Evolutionary conservation across 805 yeast genomes (phyloP).

Genomic region (Metschnikowia colocasiae): DNA sequence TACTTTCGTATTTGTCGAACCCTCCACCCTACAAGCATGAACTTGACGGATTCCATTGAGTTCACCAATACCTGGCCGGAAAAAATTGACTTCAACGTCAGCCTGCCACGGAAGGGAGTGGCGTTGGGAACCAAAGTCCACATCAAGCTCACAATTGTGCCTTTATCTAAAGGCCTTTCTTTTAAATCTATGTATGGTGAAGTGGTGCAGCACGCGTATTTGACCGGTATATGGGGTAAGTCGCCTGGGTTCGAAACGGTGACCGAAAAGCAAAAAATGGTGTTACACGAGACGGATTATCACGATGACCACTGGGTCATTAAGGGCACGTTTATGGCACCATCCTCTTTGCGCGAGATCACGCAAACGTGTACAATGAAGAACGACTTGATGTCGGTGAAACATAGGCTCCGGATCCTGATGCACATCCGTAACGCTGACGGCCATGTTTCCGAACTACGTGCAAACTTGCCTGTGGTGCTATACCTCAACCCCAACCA

Average conservation of each 20-base stretch:
- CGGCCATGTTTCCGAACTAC: conserved; percentile 49
- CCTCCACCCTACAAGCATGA: conserved; percentile 37
- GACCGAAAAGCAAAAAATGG: conserved; percentile 24
- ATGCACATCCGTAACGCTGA: conserved; percentile 45
- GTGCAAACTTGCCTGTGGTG: conserved; percentile 48
- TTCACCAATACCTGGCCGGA: conserved; percentile 52
- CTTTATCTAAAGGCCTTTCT: conserved; percentile 43
- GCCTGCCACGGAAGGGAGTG: conserved; percentile 40
- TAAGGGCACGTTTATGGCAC: conserved; percentile 38
- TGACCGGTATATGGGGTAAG: conserved; percentile 28
- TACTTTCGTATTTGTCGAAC: conserved; percentile 45
- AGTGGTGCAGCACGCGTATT: conserved; percentile 37
- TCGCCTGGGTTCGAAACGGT: conserved; percentile 41
- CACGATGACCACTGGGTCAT: conserved; percentile 45
- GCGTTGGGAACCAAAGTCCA: conserved; percentile 46
- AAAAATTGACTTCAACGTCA: conserved; percentile 48
- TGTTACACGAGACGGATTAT: conserved; percentile 18
- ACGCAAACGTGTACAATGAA: conserved; percentile 43
- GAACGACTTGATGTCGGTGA: conserved; percentile 40
- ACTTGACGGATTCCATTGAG: conserved; percentile 41
- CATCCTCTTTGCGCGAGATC: conserved; percentile 36
- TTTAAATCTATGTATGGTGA: conserved; percentile 32
- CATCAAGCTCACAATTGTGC: conserved; percentile 42
- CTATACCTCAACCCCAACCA: conserved; percentile 41
- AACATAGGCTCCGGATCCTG: conserved; percentile 43